Base-by-base conservation (phyloP, 177 flowering plant species). In the Vitis hybrid region DNA sequence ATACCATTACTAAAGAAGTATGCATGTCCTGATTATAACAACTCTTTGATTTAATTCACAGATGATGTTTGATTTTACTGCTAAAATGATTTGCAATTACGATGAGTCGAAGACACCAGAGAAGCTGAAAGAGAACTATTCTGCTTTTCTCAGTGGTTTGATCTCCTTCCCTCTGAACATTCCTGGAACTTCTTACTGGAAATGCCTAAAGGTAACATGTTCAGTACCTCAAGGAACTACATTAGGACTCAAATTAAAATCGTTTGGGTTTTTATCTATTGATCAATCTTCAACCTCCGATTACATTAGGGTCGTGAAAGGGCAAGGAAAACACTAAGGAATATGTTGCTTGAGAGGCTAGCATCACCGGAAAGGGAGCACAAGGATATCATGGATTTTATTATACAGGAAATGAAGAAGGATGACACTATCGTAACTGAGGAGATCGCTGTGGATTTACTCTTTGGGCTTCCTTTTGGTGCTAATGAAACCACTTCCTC, bases 391-490 rank as follows among this genome's bases (percentile, higher is more conserved):
- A 89, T 86, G 64, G 97, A 95, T 71, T 77, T 77, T 62, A 90
- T 93, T 10, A 78, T 91, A 32, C 82, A 85, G 72, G 98, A 95
- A 72, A 82, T 93, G 64, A 62, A 84, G 72, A 86, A 85, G 72
- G 89, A 89, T 66, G 89, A 85, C 63, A 88, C 98, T 60, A 68
- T 90, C 27, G 84, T 93, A 2, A 91, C 97, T 52, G 96, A 92
- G 74, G 85, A 68, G 48, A 91, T 95, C 65, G 94, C 96, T 56
- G 76, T 90, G 73, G 97, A 92, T 69, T 80, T 93, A 62, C 88
- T 91, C 93, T 95, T 95, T 70, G 93, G 89, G 70, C 90, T 95
- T 40, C 93, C 93, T 19, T 93, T 95, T 77, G 99, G 98, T 32
- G 91, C 96, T 85, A 90, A 83, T 73, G 98, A 95, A 85, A 93